These are phyloP conservation scores for Corinectria fuckeliana DNA, from an alignment of 2,329 filamentous ascomycete genomes.

Conservation along the genomic window DNA sequence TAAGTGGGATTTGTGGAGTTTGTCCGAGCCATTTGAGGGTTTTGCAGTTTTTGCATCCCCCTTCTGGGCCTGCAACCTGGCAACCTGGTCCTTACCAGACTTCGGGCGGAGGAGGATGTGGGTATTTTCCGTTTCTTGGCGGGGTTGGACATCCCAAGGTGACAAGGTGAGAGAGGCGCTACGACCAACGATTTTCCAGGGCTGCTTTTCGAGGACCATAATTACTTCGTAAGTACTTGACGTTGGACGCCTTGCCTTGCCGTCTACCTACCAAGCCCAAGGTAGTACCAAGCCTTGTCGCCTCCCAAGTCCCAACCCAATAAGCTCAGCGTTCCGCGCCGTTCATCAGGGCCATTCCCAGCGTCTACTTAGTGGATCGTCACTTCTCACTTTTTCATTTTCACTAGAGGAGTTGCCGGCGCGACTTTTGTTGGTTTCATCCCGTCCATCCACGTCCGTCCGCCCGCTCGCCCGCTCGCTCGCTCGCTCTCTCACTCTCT, in stretches of 20 bases:
- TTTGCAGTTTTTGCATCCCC: not conserved
- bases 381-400: constrained; percentile 38
- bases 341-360: constrained; percentile 8
- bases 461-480: not conserved
- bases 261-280: too few relatives aligned
- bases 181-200: too few relatives aligned
- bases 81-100: not conserved
- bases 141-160: not conserved
- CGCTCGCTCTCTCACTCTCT: not conserved
- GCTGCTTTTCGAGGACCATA: too few relatives aligned
- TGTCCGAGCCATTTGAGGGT: not conserved
- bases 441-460: constrained; percentile 1
- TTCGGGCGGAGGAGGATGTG: not conserved
- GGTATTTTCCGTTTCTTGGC: not conserved
- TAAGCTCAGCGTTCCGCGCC: constrained; percentile 17
- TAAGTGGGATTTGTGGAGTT: not conserved
- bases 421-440: constrained; percentile 19
- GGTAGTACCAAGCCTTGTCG: constrained; percentile 29
- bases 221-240: too few relatives aligned
- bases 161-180: too few relatives aligned
- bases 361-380: constrained; percentile 36
- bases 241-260: constrained; percentile 24
- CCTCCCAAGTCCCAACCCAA: too few relatives aligned
- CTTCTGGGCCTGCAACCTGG: not conserved
- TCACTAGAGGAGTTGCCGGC: constrained; percentile 17